Base-by-base conservation (phyloP, 2,329 filamentous ascomycete species). In the Penicillium sp. region DNA sequence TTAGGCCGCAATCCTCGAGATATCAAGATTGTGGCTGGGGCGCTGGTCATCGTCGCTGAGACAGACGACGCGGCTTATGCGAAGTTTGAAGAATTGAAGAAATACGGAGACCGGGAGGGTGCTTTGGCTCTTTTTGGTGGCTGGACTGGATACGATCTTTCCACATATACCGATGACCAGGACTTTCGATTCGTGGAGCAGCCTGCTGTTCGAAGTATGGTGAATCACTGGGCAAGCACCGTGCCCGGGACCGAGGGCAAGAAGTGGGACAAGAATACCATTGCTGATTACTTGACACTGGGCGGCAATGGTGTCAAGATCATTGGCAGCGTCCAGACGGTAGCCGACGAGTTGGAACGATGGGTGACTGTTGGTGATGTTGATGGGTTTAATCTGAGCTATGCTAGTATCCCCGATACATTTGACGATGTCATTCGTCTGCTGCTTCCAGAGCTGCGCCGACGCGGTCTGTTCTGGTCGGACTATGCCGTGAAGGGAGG, bases 61-160 rank as follows among this genome's bases (percentile, higher is more conserved):
- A 77, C 74, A 3, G 71, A 75, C 43, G 72, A 73, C 35, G 66
- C 67, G 18, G 75, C 75, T 0, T 64, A 71, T 38, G 66, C 66
- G 6, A 76, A 75, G 52, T 72, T 72, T 27, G 63, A 72, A 8
- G 66, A 74, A 27, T 56, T 73, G 20, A 61, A 71, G 25, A 60
- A 64, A n/a, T 76, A 75, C 41, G 74, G 69, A 1, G 73, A 76
- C 47, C 61, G 65, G 0, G 74, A 77, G 49, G 74, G 74, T 0
- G 70, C 72, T 0, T 66, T 74, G 15, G 68, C 73, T 3, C 58
- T 77, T 0, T 76, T 77, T 49, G 74, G 75, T 2, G 75, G 74
- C 0, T 77, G 74, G 74, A 70, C 70, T 1, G 74, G 74, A 0
- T 73, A 71, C 4, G 74, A 77, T 55, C 60, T 77, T 1, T 69